Evolutionary conservation across 768 basidiomycete species (phyloP), one percentile per base, ranked within the genome.

Genomic region (Leccinellum rugosiceps): DNA sequence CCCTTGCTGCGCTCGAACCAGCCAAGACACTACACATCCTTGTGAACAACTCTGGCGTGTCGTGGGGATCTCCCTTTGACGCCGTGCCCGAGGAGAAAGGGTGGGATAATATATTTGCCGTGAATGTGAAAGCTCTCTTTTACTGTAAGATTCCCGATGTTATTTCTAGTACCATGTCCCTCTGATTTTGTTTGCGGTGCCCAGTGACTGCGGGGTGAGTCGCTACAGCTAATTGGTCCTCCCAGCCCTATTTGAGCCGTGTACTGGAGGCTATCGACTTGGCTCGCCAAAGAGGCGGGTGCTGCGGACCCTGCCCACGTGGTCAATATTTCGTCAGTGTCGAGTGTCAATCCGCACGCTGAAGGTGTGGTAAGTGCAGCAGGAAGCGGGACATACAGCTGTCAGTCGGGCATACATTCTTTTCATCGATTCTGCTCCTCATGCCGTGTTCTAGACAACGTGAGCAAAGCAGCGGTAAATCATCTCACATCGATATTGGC

Each of bases 401-500:
- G 90, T 92, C 61, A 57, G 89, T 83, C 17, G 8, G 31, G 19
- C n/a, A n/a, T 45, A 4, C 21, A 35, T 56, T 23, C 34, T 43
- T 30, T 34, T 30, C 52, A 2, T 35, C 2, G 9, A 13, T 48
- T 10, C 25, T 11, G 28, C 25, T 31, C 45, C 49, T 60, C 47
- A 44, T 13, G 5, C 23, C 15, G 50, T 45, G 35, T 21, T 25
- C 61, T 25, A 93, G 90, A 93, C 68, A 82, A 85, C 63, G 77
- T 90, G 7, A 91, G 89, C 71, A 93, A 93, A 73, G 91, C 91
- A n/a, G 90, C 90, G 28, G 84, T 88, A 17, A 92, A 92, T 73
- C 90, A 92, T 61, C 82, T 94, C 47, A 92, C 91, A 5, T 83
- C 84, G 14, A 76, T 80, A 50, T 76, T 93, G 19, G 88, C 91